Conservation (phyloP, 177 flowering plant species). For the Tripterygium wilfordii region DNA sequence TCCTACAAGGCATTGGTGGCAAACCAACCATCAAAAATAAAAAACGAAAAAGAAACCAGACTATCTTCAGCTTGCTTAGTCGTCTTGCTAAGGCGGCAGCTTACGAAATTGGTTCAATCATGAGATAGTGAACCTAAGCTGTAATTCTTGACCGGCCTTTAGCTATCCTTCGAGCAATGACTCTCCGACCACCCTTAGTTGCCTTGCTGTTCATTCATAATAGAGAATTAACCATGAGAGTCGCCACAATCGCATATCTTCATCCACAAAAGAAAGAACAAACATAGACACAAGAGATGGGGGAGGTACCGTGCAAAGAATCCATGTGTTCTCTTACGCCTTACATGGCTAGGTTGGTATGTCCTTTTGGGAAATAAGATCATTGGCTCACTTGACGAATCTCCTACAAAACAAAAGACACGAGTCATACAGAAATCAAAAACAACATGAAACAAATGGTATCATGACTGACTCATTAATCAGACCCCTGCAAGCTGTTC, state of each 20-base stretch:
- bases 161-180: conserved; percentile 78
- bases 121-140: conserved; percentile 20
- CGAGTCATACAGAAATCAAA: neutral
- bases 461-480: neutral
- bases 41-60: too few relatives aligned
- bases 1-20: neutral
- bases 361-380: conserved; percentile 68
- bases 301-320: conserved; percentile 70
- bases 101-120: neutral
- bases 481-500: neutral
- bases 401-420: conserved; percentile 26
- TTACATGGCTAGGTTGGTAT: conserved; percentile 74
- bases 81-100: neutral
- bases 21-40: neutral
- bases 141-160: conserved; percentile 85
- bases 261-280: neutral
- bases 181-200: conserved; percentile 83
- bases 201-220: conserved; percentile 52
- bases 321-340: conserved; percentile 83
- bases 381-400: conserved; percentile 56
- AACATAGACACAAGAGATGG: conserved; percentile 4
- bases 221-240: neutral
- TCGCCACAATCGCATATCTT: neutral
- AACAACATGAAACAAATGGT: neutral
- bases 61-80: neutral